Base-by-base conservation (phyloP, 2,329 filamentous ascomycete species). In the Penicillium sp. region DNA sequence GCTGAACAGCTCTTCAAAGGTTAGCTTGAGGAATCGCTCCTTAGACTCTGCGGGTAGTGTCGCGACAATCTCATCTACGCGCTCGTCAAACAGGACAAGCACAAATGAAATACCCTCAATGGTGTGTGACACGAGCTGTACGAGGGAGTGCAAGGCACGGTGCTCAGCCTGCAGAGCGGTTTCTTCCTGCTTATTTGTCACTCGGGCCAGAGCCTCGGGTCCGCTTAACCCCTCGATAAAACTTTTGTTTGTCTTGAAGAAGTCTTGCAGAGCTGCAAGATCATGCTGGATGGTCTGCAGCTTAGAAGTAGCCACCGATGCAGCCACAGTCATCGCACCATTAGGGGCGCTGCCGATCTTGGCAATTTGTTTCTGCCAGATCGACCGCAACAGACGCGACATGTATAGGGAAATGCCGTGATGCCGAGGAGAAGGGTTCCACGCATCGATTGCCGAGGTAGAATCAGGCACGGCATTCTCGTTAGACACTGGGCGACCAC, bases 41-140 rank as follows among this genome's bases (percentile, higher is more conserved):
- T 87, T 86, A 0, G 86, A 81, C 0, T 80, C 74, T 3, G 89
- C 87, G 7, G 91, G 85, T 5, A 99, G 79, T 4, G 89, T 81
- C 5, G 85, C 77, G 59, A 92, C 86, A 43, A 97, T 96, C 56
- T 99, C 93, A 41, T 90, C 85, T 4, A 96, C 86, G 10, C 88
- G 85, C 77, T 99, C 93, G 60, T 97, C 93, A 56, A 97, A 97
- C 1, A 99, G 80, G 68, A 96, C 94, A 21, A 93, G 81, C 4
- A 96, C 90, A 64, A 99, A 99, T 0, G 93, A 95, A 47, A 99
- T 96, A 4, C 94, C 94, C 70, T 99, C 94, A 7, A 94, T 92
- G 36, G 96, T 94, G 70, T 90, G 90, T 49, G 87, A 86, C 71
- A 96, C 90, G 23, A 99, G 79, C 59, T 88, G 86, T 57, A 95